phyloP scores from a whole-genome alignment of 768 basidiomycete genomes.

The Collybiopsis luxurians region DNA sequence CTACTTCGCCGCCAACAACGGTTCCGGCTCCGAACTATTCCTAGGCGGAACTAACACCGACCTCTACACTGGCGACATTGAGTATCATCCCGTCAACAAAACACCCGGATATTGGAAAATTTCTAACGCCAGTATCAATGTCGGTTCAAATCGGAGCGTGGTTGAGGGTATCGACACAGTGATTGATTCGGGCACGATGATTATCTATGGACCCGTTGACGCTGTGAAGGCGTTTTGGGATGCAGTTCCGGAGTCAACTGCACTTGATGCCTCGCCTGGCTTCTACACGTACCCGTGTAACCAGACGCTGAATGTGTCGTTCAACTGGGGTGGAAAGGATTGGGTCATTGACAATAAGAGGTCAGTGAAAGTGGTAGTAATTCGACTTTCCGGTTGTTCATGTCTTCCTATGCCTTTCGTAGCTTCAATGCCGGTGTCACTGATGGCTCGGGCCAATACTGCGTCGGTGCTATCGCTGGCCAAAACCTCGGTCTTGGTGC shows the following conservation, averaged over 20 bases:
- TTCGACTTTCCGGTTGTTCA: no score
- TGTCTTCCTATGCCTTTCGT: neutral
- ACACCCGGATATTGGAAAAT: constrained; percentile 25
- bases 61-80: constrained; percentile 42
- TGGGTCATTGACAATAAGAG: neutral
- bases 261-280: neutral
- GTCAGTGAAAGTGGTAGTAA: no score
- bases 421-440: neutral
- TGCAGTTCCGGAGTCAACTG: constrained; percentile 17
- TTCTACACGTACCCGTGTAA: constrained; percentile 4
- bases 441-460: neutral
- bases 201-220: constrained; percentile 27
- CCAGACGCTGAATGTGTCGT: neutral
- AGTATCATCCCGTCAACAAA: constrained; percentile 25
- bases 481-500: neutral
- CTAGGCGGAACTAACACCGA: constrained; percentile 47
- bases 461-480: neutral
- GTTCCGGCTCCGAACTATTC: constrained; percentile 39
- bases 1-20: constrained; percentile 31
- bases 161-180: constrained; percentile 17
- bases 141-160: constrained; percentile 8
- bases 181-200: constrained; percentile 36
- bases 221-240: constrained; percentile 21
- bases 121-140: constrained; percentile 13
- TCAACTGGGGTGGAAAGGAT: constrained; percentile 5